These are phyloP conservation scores for Darksidea phi DNA, from an alignment of 495 filamentous ascomycete species.

Conservation along the genomic window DNA sequence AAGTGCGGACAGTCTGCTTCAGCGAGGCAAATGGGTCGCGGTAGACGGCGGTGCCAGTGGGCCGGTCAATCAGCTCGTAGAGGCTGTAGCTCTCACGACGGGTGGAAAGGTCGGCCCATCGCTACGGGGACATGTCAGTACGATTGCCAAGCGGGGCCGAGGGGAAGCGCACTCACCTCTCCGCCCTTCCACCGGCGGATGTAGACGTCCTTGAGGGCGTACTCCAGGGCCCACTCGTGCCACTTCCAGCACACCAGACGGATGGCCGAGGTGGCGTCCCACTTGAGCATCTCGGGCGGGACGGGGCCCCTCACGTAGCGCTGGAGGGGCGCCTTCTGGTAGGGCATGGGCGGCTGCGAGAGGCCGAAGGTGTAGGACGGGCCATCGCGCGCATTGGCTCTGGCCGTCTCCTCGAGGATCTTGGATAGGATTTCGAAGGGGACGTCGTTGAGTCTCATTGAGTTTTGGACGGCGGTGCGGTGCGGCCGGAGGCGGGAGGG, in stretches of 20 bases:
- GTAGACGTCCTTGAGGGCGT: conserved; percentile 51
- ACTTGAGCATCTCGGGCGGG: conserved; percentile 50
- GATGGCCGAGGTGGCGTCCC: conserved; percentile 50
- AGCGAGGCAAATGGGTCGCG: conserved; percentile 53
- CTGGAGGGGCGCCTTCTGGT: conserved; percentile 45
- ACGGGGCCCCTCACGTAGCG: conserved; percentile 52
- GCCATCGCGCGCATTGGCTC: conserved; percentile 46
- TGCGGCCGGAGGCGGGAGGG: conserved; percentile 6
- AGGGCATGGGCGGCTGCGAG: conserved; percentile 48
- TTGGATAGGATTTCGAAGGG: conserved; percentile 53
- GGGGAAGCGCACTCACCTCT: conserved; percentile 39
- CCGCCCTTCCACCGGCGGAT: conserved; percentile 53
- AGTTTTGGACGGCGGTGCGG: conserved; percentile 13
- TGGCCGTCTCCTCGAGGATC: conserved; percentile 51
- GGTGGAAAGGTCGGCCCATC: conserved; percentile 45
- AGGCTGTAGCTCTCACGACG: conserved; percentile 43
- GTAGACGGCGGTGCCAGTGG: conserved; percentile 50
- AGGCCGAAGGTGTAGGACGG: conserved; percentile 53
- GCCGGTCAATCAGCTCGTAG: conserved; percentile 43
- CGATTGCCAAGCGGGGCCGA: background rate
- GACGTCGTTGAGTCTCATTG: conserved; percentile 49
- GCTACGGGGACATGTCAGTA: conserved; percentile 10
- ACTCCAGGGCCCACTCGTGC: conserved; percentile 55
- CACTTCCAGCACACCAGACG: conserved; percentile 51
- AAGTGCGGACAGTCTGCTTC: conserved; percentile 48